Conservation (phyloP, 805 yeast species). For the Cyberlindnera maclurae region DNA sequence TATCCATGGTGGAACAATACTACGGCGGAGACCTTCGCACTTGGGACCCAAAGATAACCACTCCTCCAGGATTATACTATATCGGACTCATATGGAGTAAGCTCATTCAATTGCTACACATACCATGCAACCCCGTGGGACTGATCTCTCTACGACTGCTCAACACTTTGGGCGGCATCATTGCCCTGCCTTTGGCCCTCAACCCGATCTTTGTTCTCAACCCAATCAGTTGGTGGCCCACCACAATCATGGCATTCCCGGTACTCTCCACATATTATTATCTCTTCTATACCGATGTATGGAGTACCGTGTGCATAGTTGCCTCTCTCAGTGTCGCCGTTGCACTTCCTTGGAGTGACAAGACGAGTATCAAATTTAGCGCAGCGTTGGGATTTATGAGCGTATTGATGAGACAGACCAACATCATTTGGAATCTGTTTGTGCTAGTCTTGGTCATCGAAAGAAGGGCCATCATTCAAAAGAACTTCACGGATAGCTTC, state of each 20-base stretch:
- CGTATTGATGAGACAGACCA: conserved; percentile 82
- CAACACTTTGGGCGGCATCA: conserved; percentile 60
- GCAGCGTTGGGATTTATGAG: conserved; percentile 55
- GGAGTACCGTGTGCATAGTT: conserved; percentile 73
- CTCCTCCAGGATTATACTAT: conserved; percentile 88
- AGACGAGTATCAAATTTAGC: conserved; percentile 33
- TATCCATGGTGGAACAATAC: conserved; percentile 68
- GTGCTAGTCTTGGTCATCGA: conserved; percentile 50
- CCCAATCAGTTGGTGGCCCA: conserved; percentile 38
- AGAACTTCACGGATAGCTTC: conserved; percentile 30
- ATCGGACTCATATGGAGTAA: conserved; percentile 33
- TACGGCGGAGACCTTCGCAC: conserved; percentile 49
- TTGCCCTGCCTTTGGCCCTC: conserved; percentile 43
- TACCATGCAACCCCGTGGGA: conserved; percentile 26
- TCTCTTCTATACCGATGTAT: conserved; percentile 86
- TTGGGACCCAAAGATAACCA: conserved; percentile 90
- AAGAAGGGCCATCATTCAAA: conserved; percentile 35
- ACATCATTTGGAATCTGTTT: conserved; percentile 77
- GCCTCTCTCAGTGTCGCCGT: conserved; percentile 44
- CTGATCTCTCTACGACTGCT: conserved; percentile 42
- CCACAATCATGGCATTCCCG: conserved; percentile 51
- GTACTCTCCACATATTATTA: conserved; percentile 65
- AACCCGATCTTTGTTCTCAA: conserved; percentile 32
- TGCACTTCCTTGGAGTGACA: conserved; percentile 30
- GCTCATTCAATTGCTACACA: conserved; percentile 14